Percentiles rank a stretch among this genome's conserved stretches.
These are phyloP conservation scores for Arthromyces matolae DNA, from an alignment of 768 basidiomycete genomes.

Conservation along the genomic window DNA sequence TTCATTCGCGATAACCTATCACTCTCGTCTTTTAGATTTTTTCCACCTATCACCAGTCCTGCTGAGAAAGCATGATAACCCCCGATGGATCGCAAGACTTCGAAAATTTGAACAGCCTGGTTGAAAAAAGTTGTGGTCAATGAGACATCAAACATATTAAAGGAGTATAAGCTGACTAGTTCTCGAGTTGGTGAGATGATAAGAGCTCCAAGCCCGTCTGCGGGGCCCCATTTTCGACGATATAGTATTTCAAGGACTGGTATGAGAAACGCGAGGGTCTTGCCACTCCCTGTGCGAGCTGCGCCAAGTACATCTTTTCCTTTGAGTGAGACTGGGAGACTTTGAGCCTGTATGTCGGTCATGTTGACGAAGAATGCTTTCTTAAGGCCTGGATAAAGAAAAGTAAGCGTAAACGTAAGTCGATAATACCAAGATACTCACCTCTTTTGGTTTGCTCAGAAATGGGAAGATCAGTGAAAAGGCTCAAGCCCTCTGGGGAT, in stretches of 20 bases:
- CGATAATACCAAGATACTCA: slow-evolving; percentile 17
- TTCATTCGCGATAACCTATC: slow-evolving; percentile 91
- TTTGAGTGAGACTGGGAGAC: slow-evolving; percentile 87
- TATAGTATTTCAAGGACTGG: slow-evolving; percentile 89
- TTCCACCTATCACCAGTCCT: slow-evolving; percentile 93
- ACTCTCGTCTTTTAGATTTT: slow-evolving; percentile 87
- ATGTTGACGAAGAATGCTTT: slow-evolving; percentile 82
- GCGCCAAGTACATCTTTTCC: slow-evolving; percentile 97
- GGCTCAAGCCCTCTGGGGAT: slow-evolving; percentile 44
- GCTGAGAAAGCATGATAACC: slow-evolving; percentile 90
- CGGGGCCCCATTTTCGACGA: slow-evolving; percentile 88
- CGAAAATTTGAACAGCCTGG: slow-evolving; percentile 97
- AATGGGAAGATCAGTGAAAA: slow-evolving; percentile 75
- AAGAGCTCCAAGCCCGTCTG: slow-evolving; percentile 88
- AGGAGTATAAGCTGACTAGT: slow-evolving; percentile 49
- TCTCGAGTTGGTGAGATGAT: slow-evolving; percentile 94
- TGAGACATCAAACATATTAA: neutral
- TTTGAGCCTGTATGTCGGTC: slow-evolving; percentile 89
- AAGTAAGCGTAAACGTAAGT: neutral
- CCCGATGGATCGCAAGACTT: slow-evolving; percentile 90
- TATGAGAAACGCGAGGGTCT: slow-evolving; percentile 94
- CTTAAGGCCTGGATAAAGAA: slow-evolving; percentile 60
- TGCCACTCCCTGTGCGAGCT: slow-evolving; percentile 92
- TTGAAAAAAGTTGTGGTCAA: no score
- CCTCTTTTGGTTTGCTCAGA: slow-evolving; percentile 75